These are phyloP conservation scores for Phyllosticta paracitricarpa DNA, from an alignment of 2,329 filamentous ascomycete species.

Conservation along the genomic window DNA sequence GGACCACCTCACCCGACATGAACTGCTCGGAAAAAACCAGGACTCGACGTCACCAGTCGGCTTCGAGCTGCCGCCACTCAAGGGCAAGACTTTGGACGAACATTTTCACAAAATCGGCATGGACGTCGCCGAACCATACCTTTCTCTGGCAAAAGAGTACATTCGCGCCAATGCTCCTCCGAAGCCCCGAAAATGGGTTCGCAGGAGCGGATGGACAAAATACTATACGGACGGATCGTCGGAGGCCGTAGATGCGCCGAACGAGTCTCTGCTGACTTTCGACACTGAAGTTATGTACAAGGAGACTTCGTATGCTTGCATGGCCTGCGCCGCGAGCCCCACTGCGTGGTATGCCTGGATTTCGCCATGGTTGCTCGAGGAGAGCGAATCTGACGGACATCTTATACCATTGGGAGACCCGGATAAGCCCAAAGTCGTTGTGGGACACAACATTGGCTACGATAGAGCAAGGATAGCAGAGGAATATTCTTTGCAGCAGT, in stretches of 20 bases:
- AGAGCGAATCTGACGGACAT: constrained; percentile 67
- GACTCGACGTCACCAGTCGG: constrained; percentile 64
- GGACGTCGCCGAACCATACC: constrained; percentile 77
- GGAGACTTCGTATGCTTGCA: constrained; percentile 82
- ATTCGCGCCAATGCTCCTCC: constrained; percentile 48
- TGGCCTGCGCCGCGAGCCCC: constrained; percentile 87
- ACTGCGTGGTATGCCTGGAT: constrained; percentile 96
- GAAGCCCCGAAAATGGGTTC: constrained; percentile 64
- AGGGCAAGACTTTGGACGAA: constrained; percentile 76
- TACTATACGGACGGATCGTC: constrained; percentile 65
- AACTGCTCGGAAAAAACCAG: constrained; percentile 81
- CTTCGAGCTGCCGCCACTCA: constrained; percentile 73
- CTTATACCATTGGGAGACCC: constrained; percentile 80
- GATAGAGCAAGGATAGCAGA: constrained; percentile 81
- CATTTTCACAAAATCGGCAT: constrained; percentile 85
- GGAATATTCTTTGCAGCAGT: constrained; percentile 78
- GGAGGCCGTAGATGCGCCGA: constrained; percentile 65
- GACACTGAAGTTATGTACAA: constrained; percentile 98
- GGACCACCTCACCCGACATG: constrained; percentile 75
- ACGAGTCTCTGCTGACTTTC: constrained; percentile 77
- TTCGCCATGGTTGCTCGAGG: constrained; percentile 85
- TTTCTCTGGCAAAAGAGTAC: constrained; percentile 66
- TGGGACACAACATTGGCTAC: constrained; percentile 94
- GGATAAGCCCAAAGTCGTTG: constrained; percentile 60
- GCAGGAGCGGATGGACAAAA: constrained; percentile 84